These are phyloP conservation scores for Xerophyta viscosa DNA, from an alignment of 106 monocot species.

Conservation along the genomic window DNA sequence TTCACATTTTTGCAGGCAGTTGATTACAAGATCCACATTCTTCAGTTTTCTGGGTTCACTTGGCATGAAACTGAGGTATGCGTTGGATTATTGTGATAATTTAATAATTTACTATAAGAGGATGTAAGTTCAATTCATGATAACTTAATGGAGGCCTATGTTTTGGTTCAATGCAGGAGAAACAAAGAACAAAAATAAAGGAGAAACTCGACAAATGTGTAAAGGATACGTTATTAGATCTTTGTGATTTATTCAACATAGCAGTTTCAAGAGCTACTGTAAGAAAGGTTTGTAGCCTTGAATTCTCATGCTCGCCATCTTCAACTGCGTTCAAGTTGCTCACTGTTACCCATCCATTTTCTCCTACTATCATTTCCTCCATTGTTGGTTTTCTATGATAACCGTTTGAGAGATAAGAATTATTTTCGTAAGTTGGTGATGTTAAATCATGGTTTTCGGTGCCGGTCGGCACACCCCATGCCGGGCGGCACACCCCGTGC, in stretches of 20 bases:
- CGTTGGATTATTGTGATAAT: neutral
- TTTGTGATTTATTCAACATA: slow-evolving; percentile 69
- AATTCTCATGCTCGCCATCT: no score
- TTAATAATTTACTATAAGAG: neutral
- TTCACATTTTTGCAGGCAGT: slow-evolving; percentile 38
- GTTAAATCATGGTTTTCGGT: no score
- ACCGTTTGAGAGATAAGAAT: no score
- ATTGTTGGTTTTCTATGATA: no score
- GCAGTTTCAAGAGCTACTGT: slow-evolving; percentile 46
- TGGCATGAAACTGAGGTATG: slow-evolving; percentile 87
- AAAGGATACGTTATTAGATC: slow-evolving; percentile 47
- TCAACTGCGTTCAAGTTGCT: no score
- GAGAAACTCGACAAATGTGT: slow-evolving; percentile 65
- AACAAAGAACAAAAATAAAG: slow-evolving; percentile 46
- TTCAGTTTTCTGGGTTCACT: slow-evolving; percentile 80
- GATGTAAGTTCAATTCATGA: neutral
- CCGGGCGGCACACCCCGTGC: no score
- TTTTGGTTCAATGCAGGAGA: slow-evolving; percentile 36
- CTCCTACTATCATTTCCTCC: no score
- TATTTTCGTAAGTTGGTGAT: no score
- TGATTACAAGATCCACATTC: slow-evolving; percentile 61
- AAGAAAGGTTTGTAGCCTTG: no score
- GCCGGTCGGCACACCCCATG: no score
- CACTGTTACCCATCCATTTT: no score
- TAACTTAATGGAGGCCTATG: no score